Evolutionary conservation across 2,329 filamentous ascomycete species (phyloP).

Genomic region (Thielaviopsis musarum): DNA sequence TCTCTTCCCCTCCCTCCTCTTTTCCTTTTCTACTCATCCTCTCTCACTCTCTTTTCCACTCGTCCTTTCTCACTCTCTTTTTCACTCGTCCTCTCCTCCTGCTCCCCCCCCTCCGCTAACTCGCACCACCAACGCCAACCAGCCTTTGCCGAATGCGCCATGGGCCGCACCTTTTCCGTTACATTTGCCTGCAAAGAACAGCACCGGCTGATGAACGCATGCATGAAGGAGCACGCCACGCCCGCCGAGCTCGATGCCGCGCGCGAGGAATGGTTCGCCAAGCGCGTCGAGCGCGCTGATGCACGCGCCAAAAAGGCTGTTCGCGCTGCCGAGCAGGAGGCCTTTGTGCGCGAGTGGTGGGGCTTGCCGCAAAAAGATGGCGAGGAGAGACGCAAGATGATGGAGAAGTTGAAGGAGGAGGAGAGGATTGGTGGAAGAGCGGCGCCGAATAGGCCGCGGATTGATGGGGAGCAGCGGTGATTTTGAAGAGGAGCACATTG

Average conservation of each 20-base stretch:
- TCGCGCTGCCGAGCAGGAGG: slow-evolving; percentile 42
- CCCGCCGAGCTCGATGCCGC: slow-evolving; percentile 74
- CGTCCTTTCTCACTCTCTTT: background rate
- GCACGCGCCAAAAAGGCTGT: slow-evolving; percentile 48
- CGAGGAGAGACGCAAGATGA: slow-evolving; percentile 30
- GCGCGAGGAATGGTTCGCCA: slow-evolving; percentile 82
- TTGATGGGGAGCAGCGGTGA: slow-evolving; percentile 2
- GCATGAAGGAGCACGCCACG: slow-evolving; percentile 79
- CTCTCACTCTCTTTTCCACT: background rate
- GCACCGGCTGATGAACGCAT: slow-evolving; percentile 77
- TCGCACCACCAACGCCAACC: background rate
- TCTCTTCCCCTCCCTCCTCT: background rate
- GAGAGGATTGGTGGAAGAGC: slow-evolving; percentile 41
- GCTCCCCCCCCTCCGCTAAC: background rate
- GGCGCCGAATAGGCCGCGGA: slow-evolving; percentile 20
- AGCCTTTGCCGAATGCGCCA: slow-evolving; percentile 88
- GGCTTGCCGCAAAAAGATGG: slow-evolving; percentile 40
- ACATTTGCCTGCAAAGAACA: slow-evolving; percentile 71
- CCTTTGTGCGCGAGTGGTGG: slow-evolving; percentile 52
- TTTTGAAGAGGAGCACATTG: background rate
- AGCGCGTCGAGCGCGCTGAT: slow-evolving; percentile 50
- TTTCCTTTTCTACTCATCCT: background rate
- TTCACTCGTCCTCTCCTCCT: background rate
- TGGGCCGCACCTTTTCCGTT: slow-evolving; percentile 70
- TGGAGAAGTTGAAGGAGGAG: slow-evolving; percentile 31